Base-by-base conservation (phyloP, 164 flowering plant species). In the Kingdonia uniflora region DNA sequence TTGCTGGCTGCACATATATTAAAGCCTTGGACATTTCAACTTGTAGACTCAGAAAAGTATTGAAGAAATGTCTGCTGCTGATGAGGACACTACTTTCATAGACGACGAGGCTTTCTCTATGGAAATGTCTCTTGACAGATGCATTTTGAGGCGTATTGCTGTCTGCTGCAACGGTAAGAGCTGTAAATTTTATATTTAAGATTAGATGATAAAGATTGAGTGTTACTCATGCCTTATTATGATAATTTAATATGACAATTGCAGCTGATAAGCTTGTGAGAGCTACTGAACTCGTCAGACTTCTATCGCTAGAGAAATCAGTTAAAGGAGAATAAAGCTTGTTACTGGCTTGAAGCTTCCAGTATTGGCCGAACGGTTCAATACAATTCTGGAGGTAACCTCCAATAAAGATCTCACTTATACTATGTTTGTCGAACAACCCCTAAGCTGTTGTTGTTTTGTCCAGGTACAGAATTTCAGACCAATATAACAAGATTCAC, bases 401-500 rank as follows among this genome's bases (percentile, higher is more conserved):
- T n/a, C 21, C 11, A 14, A 10, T 41, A n/a, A 16, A 8, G n/a
- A n/a, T n/a, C n/a, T n/a, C n/a, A n/a, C n/a, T n/a, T n/a, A n/a
- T n/a, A n/a, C n/a, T 51, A 39, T 21, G 13, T 19, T 11, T 50
- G 24, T 23, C 17, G n/a, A 1, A 19, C 45, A 26, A 60, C 44
- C 22, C 11, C 15, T 37, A 16, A 26, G 19, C 19, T 51, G 41
- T 33, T 13, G 13, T 26, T 46, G 13, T 29, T 49, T 23, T 52
- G 60, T 8, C 53, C 74, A 94, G 99, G 82, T 71, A 97, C 97
- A 22, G 95, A 94, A 61, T 94, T 94, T 68, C 74, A 89, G 71
- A 81, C 85, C 22, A 87, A 94, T 64, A 65, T 94, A 23, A 89
- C 97, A 21, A 79, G 99, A 66, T 94, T 94, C 63, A 87, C 94